A percentile compares a stretch with the other conserved stretches of the same genome.
Conservation (phyloP, 2,329 filamentous ascomycete species). For the Didymella exigua region DNA sequence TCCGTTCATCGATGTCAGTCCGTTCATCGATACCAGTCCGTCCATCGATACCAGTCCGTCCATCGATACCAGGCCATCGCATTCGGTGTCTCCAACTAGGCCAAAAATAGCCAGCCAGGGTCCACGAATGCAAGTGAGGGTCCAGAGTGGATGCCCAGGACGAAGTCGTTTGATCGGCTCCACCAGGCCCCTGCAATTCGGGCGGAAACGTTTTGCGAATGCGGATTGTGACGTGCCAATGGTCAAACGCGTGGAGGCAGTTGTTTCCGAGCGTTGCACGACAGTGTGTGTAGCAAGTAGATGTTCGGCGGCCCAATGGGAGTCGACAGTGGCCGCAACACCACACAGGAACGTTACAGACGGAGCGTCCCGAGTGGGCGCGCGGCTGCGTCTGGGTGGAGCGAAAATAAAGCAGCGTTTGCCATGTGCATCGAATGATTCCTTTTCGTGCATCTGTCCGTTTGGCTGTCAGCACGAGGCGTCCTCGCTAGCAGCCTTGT, state of each 20-base stretch:
- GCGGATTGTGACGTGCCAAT: background rate
- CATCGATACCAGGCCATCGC: too few species aligned
- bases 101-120: background rate
- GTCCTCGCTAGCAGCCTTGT: conserved; percentile 6
- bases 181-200: conserved; percentile 7
- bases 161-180: conserved; percentile 5
- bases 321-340: background rate
- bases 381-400: too few species aligned
- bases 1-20: too few species aligned
- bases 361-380: conserved; percentile 3
- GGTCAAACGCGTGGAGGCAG: conserved; percentile 3
- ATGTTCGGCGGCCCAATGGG: background rate
- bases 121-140: conserved; percentile 1
- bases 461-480: conserved; percentile 7
- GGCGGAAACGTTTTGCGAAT: background rate
- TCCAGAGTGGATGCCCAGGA: background rate
- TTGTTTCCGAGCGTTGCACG: background rate
- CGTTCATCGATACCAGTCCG: too few species aligned
- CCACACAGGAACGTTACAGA: background rate
- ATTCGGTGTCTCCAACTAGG: too few species aligned
- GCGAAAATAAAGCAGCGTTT: background rate
- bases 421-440: background rate
- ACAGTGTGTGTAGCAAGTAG: background rate
- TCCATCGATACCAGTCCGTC: too few species aligned
- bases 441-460: background rate